Conservation (phyloP, 345 rosid species). For the Eucalyptus paniculata region DNA sequence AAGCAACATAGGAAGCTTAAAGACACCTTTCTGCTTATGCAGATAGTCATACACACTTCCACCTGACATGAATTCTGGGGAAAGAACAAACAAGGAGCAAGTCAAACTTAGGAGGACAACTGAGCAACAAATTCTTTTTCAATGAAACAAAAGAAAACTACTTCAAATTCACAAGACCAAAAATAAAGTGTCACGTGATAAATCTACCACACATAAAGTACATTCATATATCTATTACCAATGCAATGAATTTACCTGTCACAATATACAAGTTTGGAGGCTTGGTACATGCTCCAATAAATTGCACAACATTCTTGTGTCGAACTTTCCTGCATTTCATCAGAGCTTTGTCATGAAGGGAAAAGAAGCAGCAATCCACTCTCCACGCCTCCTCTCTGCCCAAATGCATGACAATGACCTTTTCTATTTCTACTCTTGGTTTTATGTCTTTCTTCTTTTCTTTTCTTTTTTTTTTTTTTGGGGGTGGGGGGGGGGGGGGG, state of each 20-base stretch:
- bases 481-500: fast-evolving
- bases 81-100: not conserved
- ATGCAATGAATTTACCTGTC: not conserved
- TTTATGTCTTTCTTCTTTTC: not conserved
- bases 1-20: constrained; percentile 4
- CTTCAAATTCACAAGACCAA: not conserved
- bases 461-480: not conserved
- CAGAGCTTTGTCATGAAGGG: not conserved
- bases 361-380: not conserved
- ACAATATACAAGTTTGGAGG: constrained; percentile 7
- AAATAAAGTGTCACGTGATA: not conserved
- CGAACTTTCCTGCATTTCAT: constrained; percentile 13
- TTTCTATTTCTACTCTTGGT: not conserved
- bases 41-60: constrained; percentile 14
- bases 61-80: constrained; percentile 12
- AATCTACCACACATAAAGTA: not conserved
- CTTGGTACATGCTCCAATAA: constrained; percentile 14
- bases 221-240: not conserved
- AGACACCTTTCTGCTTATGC: constrained; percentile 10
- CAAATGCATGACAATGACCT: not conserved
- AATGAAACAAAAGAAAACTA: not conserved
- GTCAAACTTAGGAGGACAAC: not conserved
- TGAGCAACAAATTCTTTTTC: not conserved
- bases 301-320: constrained; percentile 14
- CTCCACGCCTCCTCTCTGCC: not conserved